Percentiles rank a stretch among this genome's conserved stretches.
phyloP scores from a whole-genome alignment of 225 moss, liverwort and hornwort genomes.

The Polytrichum formosum region DNA sequence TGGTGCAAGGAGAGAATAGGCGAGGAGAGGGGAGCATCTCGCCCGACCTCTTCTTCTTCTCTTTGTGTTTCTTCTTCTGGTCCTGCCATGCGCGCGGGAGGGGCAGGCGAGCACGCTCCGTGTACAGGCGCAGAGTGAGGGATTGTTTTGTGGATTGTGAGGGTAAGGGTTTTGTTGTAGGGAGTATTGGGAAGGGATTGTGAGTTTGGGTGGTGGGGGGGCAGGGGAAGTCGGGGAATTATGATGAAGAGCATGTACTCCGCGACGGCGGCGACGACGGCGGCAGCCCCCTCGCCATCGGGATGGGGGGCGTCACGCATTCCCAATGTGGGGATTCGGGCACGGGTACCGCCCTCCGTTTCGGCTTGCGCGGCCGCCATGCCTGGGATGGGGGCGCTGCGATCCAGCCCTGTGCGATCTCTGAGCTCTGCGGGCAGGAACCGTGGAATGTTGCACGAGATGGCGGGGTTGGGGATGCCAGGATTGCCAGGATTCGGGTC shows the following conservation, averaged over 20 bases:
- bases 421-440: constrained; percentile 14
- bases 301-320: too few relatives aligned
- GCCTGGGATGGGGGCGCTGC: constrained; percentile 45
- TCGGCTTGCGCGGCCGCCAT: constrained; percentile 14
- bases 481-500: not conserved
- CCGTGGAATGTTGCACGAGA: constrained; percentile 11
- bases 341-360: constrained; percentile 3
- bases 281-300: constrained; percentile 13
- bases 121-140: too few relatives aligned
- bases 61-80: too few relatives aligned
- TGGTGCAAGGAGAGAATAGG: too few relatives aligned
- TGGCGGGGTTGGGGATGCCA: constrained; percentile 25
- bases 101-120: too few relatives aligned
- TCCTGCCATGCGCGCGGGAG: too few relatives aligned
- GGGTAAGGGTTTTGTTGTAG: not conserved
- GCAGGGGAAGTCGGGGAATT: not conserved
- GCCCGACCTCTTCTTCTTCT: too few relatives aligned
- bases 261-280: constrained; percentile 17
- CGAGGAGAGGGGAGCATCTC: too few relatives aligned
- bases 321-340: constrained; percentile 31
- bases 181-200: not conserved
- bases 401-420: constrained; percentile 9
- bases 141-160: not conserved
- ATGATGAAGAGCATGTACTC: constrained; percentile 48
- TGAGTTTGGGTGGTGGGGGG: not conserved